phyloP scores from a whole-genome alignment of 768 basidiomycete species.

The Mrakia frigida region DNA sequence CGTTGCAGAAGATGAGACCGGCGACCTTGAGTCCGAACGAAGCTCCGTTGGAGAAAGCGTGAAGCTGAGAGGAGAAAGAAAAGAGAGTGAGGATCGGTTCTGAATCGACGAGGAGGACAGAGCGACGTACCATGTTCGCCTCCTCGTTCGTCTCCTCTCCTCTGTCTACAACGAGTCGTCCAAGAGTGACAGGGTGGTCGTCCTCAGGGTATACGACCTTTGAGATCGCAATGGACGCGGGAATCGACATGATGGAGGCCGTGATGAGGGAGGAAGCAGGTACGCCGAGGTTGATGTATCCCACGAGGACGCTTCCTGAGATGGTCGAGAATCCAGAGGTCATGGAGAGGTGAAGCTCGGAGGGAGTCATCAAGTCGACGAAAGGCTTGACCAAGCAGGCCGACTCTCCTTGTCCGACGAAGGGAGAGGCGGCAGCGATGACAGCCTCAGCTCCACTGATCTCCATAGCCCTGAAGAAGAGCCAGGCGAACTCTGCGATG shows the following conservation, averaged over 20 bases:
- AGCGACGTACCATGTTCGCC: conserved; percentile 55
- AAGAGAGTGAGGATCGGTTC: too few species aligned
- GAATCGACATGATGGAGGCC: conserved; percentile 90
- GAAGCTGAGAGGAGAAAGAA: conserved; percentile 47
- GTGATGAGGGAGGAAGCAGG: conserved; percentile 57
- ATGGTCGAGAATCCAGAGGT: conserved; percentile 70
- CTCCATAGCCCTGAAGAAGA: conserved; percentile 87
- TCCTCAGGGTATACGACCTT: conserved; percentile 79
- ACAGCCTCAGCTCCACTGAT: conserved; percentile 90
- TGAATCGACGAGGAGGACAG: too few species aligned
- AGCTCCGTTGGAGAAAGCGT: conserved; percentile 82
- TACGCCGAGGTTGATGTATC: conserved; percentile 59
- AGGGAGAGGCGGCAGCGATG: conserved; percentile 79
- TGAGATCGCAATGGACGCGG: conserved; percentile 86
- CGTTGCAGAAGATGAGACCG: conserved; percentile 73
- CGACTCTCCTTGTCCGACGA: conserved; percentile 42
- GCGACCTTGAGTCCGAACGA: conserved; percentile 79
- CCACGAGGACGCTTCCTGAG: conserved; percentile 79
- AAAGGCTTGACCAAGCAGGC: conserved; percentile 70
- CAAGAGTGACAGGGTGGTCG: conserved; percentile 81
- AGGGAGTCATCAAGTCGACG: conserved; percentile 73
- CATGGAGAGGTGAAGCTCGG: conserved; percentile 82
- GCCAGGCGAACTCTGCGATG: conserved; percentile 72
- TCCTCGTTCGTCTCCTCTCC: conserved; percentile 59
- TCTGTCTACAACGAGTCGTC: conserved; percentile 71